These are phyloP conservation scores for Epichloe brachyelytri DNA, from an alignment of 2,329 filamentous ascomycete species.

Conservation along the genomic window DNA sequence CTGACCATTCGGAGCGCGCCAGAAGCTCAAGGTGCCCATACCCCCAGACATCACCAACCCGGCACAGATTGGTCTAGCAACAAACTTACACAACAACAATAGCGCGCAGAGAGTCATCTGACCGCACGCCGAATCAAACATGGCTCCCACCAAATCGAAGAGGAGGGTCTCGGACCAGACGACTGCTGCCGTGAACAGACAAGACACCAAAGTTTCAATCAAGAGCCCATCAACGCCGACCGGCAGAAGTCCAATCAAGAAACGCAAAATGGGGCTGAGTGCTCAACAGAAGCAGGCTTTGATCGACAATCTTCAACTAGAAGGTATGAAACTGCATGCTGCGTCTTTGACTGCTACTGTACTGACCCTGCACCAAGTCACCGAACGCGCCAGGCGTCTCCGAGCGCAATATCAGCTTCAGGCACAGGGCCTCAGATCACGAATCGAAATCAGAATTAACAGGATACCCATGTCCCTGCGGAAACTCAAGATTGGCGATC, in stretches of 20 bases:
- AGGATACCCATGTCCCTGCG: conserved; percentile 73
- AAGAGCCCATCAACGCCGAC: conserved; percentile 25
- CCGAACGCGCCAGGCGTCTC: conserved; percentile 74
- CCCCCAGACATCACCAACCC: neutral
- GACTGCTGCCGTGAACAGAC: conserved; percentile 5
- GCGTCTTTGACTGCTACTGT: neutral
- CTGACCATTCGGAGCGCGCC: conserved; percentile 10
- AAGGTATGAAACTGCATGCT: conserved; percentile 44
- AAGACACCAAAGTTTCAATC: conserved; percentile 12
- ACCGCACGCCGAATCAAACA: conserved; percentile 17
- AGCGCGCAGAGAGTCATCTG: neutral
- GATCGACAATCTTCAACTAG: conserved; percentile 79
- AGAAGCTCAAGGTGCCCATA: neutral
- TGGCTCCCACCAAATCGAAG: conserved; percentile 33
- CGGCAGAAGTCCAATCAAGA: conserved; percentile 48
- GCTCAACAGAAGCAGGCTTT: conserved; percentile 70
- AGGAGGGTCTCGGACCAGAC: conserved; percentile 18
- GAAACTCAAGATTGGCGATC: conserved; percentile 69
- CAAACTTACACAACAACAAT: neutral
- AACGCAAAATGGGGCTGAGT: conserved; percentile 47
- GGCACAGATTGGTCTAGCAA: neutral
- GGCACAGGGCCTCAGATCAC: conserved; percentile 69
- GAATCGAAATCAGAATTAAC: conserved; percentile 87
- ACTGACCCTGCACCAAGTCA: conserved; percentile 42
- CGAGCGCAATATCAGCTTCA: conserved; percentile 82